Base-by-base conservation (phyloP, 352 stramenopile species). In the Ophiocytium majus region DNA sequence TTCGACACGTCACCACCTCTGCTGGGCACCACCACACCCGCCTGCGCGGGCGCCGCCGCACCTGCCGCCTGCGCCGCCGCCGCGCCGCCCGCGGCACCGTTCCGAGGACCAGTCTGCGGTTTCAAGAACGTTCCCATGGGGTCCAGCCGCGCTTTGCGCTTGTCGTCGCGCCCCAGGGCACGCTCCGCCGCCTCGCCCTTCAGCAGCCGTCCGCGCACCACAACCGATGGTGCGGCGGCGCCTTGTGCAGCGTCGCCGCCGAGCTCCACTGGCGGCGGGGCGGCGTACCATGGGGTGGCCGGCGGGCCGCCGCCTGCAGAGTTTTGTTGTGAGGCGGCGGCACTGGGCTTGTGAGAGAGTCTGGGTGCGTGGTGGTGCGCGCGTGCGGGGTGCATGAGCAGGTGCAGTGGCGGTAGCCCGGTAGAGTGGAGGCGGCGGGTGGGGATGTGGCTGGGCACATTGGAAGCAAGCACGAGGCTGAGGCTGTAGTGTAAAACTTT, bases 71-170 rank as follows among this genome's bases (percentile, higher is more conserved):
- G 34, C 37, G 66, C 19, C 66, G 78, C 50, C 5, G 10, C 32
- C 81, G 5, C 31, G 1, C 5, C 5, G 43, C 36, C 31, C 34
- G 5, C 32, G 23, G 76, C 36, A 10, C 34, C 31, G 23, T 81
- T 19, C 5, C 32, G 43, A 81, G 28, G 5, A 23, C 32, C n/a
- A 33, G 35, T 17, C 34, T 49, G n/a, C 19, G 35, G 78, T 43
- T 80, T 35, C 63, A 86, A 79, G 43, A 86, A 80, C 63, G 66
- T 79, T 28, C 34, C 83, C 83, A 86, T 79, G 28, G 83, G 83
- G 80, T 86, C 83, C 43, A 80, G 76, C 76, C n/a, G 76, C 32
- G 33, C 63, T 63, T 86, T 86, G 23, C 83, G 43, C 64, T 37
- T 28, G 0, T 80, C 31, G 49, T 86, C 83, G 50, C 83, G 64